Base-by-base conservation (phyloP, 129 eudicot species). In the Arctium lappa region DNA sequence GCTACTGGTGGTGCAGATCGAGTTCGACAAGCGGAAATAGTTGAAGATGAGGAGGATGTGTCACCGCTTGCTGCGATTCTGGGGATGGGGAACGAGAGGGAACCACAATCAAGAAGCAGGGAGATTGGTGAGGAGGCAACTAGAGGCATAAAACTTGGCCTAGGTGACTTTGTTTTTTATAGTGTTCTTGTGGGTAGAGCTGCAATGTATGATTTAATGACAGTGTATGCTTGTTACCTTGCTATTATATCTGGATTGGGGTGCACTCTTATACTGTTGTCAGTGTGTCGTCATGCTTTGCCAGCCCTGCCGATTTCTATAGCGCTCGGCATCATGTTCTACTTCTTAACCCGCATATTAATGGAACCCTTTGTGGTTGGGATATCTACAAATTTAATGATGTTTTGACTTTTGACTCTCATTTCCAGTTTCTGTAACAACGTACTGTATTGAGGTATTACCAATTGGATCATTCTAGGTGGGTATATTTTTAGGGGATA, bases 161-260 rank as follows among this genome's bases (percentile, higher is more conserved):
- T 96, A 30, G 99, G 99, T 46, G 99, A 96, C 82, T 96, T 96
- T 87, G 95, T 96, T 15, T 96, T 96, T 82, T 96, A 96, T 73
- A 93, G 99, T 72, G 98, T 96, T 77, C 94, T 96, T 78, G 99
- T 96, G 80, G 99, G 99, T 75, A 90, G 99, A 76, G 99, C 99
- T 48, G 99, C 99, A 27, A 93, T 96, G 99, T 96, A 93, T 90
- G 99, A 96, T 91, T 63, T 96, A n/a, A 91, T 96, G 99, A 96
- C 99, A 2, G 99, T 96, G 11, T 96, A 93, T 87, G 99, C 99
- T 50, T 96, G 99, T 88, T 96, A 96, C 85, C 98, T 96, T 76
- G 99, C 95, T 9, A 96, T 96, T 69, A 91, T 96, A 80, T 96
- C 96, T 32, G 99, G 99, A 34, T 90, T 96, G 81, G 99, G 92